phyloP scores from a whole-genome alignment of 257 asterid genomes.

The Datura wrightii region DNA sequence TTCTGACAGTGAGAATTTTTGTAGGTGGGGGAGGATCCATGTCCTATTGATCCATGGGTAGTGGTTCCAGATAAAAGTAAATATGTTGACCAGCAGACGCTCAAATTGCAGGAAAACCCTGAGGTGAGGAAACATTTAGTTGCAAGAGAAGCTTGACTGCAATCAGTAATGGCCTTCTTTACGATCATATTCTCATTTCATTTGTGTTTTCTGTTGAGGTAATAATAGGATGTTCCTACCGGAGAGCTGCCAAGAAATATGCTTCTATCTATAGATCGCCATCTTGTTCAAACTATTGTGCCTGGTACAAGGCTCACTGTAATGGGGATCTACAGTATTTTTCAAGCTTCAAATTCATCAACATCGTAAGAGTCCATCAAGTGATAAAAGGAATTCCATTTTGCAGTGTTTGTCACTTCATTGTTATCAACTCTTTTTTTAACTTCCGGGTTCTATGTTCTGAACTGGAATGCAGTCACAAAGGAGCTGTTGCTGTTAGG shows the following conservation, averaged over 20 bases:
- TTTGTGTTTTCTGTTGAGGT: constrained; percentile 34
- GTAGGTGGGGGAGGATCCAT: constrained; percentile 84
- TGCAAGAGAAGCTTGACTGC: constrained; percentile 21
- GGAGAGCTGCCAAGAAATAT: constrained; percentile 98
- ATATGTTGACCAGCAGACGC: constrained; percentile 93
- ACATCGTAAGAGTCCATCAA: constrained; percentile 62
- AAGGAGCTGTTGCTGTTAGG: constrained; percentile 97
- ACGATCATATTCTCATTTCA: neutral
- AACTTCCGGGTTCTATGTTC: constrained; percentile 13
- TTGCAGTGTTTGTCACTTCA: constrained; percentile 2
- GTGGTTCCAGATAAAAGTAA: constrained; percentile 94
- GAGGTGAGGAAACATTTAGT: constrained; percentile 58
- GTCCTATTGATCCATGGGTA: constrained; percentile 93
- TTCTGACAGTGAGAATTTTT: constrained; percentile 24
- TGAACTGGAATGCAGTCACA: constrained; percentile 63
- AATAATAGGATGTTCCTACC: constrained; percentile 90
- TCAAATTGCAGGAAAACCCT: constrained; percentile 93
- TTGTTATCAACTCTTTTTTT: neutral
- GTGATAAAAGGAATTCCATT: neutral
- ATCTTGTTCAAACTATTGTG: constrained; percentile 98
- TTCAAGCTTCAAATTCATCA: constrained; percentile 89
- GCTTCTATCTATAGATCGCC: constrained; percentile 94
- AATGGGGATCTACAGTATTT: constrained; percentile 95
- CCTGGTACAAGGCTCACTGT: constrained; percentile 97
- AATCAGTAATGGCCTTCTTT: neutral